A percentile compares a stretch with the other conserved stretches of the same genome.
Evolutionary conservation across 75 land plant genomes (phyloP).

Genomic region (Isoetes taiwanensis): DNA sequence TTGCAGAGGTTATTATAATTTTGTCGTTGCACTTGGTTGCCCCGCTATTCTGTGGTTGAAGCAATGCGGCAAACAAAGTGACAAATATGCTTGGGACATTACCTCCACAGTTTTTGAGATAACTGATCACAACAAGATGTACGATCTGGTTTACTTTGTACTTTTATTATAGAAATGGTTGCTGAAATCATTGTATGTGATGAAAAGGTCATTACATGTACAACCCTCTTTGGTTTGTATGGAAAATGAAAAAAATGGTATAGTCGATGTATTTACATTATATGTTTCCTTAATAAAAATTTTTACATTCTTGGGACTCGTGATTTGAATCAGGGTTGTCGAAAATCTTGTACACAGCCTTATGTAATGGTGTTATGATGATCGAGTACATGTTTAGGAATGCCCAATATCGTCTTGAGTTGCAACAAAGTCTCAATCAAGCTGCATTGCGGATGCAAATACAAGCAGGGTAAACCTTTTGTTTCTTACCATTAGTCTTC

Average conservation of each 20-base stretch:
- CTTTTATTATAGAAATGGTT: too few relatives aligned
- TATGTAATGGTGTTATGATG: conserved; percentile 97
- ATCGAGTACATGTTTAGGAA: conserved; percentile 96
- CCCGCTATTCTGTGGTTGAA: too few relatives aligned
- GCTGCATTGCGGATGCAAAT: conserved; percentile 48
- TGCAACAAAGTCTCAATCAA: conserved; percentile 76
- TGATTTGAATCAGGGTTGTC: conserved; percentile 49
- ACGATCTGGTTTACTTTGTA: too few relatives aligned
- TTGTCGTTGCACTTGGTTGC: too few relatives aligned
- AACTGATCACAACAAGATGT: conserved; percentile 75
- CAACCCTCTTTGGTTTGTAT: too few relatives aligned
- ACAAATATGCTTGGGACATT: conserved; percentile 96
- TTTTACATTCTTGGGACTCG: not conserved
- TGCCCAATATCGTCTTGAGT: conserved; percentile 76
- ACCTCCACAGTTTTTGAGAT: conserved; percentile 97
- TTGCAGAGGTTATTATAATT: too few relatives aligned
- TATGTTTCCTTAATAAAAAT: too few relatives aligned
- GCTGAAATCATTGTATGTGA: too few relatives aligned
- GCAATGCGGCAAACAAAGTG: conserved; percentile 98
- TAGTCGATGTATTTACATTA: too few relatives aligned
- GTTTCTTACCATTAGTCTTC: too few relatives aligned
- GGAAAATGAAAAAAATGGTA: too few relatives aligned
- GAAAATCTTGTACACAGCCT: conserved; percentile 96
- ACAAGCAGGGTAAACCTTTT: conserved; percentile 1
- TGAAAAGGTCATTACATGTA: too few relatives aligned